A percentile compares a stretch with the other conserved stretches of the same genome.
These are phyloP conservation scores for Fraxinus angustifolia DNA, from an alignment of 305 asterid species.

Conservation along the genomic window DNA sequence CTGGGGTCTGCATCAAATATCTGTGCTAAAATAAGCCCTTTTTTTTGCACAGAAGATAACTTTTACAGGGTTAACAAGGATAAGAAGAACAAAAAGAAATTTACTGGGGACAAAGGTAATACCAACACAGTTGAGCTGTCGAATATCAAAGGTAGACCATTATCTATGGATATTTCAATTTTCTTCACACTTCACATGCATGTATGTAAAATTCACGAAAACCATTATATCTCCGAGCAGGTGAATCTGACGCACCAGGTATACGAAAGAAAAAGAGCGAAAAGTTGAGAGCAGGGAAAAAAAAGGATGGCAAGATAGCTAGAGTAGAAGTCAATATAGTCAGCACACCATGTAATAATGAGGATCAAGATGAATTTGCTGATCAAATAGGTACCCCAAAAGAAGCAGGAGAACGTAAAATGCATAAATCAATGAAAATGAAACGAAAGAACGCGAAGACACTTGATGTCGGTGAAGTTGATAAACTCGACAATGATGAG, in stretches of 20 bases:
- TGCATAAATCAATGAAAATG: constrained; percentile 36
- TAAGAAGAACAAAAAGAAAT: constrained; percentile 14
- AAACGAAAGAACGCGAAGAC: constrained; percentile 34
- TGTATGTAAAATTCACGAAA: neutral
- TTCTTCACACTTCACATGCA: neutral
- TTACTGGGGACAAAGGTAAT: constrained; percentile 12
- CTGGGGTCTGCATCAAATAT: neutral
- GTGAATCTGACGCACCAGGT: constrained; percentile 25
- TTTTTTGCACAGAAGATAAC: constrained; percentile 8
- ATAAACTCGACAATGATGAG: constrained; percentile 9
- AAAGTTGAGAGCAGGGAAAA: constrained; percentile 37
- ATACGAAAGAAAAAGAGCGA: constrained; percentile 31
- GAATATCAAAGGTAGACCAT: constrained; percentile 17
- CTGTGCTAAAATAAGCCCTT: constrained; percentile 1
- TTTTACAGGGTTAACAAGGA: neutral
- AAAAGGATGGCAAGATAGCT: constrained; percentile 20
- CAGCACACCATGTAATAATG: constrained; percentile 1
- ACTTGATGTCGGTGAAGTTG: constrained; percentile 8
- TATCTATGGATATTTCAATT: constrained; percentile 2
- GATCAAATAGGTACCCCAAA: constrained; percentile 16
- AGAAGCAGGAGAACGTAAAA: constrained; percentile 26
- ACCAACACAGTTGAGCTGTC: neutral
- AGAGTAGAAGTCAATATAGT: constrained; percentile 9
- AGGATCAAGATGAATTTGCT: constrained; percentile 25
- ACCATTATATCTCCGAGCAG: constrained; percentile 30